These are phyloP conservation scores for Rhizodiscina lignyota DNA, from an alignment of 495 filamentous ascomycete genomes.

Conservation along the genomic window DNA sequence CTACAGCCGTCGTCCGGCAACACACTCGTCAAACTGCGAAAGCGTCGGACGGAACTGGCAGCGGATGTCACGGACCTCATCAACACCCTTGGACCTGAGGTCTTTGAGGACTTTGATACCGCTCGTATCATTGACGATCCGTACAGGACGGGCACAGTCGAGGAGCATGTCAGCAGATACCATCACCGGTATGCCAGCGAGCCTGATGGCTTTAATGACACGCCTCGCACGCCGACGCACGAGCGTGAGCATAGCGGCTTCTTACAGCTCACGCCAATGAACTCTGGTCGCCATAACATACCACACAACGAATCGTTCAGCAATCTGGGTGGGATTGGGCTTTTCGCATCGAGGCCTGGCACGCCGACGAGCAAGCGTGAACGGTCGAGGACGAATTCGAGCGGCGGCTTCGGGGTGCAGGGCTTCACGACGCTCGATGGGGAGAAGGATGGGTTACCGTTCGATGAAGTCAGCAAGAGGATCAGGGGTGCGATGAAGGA, in stretches of 20 bases:
- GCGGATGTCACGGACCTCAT: slow-evolving; percentile 79
- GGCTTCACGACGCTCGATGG: slow-evolving; percentile 56
- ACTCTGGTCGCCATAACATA: slow-evolving; percentile 26
- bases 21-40: slow-evolving; percentile 62
- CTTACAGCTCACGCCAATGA: neutral
- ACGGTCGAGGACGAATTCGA: slow-evolving; percentile 51
- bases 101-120: slow-evolving; percentile 91
- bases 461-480: slow-evolving; percentile 70
- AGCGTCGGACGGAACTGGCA: slow-evolving; percentile 53
- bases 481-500: slow-evolving; percentile 83
- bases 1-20: slow-evolving; percentile 74
- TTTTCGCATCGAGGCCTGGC: slow-evolving; percentile 75
- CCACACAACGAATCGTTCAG: slow-evolving; percentile 87
- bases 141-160: slow-evolving; percentile 16
- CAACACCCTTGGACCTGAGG: slow-evolving; percentile 87
- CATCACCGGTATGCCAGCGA: slow-evolving; percentile 6
- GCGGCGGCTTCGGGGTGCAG: slow-evolving; percentile 48
- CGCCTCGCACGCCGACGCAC: neutral
- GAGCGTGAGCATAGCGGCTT: neutral
- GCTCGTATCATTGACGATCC: slow-evolving; percentile 58
- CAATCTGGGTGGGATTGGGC: slow-evolving; percentile 66
- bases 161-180: slow-evolving; percentile 18
- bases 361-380: slow-evolving; percentile 46
- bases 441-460: slow-evolving; percentile 33
- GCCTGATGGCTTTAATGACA: neutral